Conservation (phyloP, 768 basidiomycete species). For the Collybiopsis confluens region DNA sequence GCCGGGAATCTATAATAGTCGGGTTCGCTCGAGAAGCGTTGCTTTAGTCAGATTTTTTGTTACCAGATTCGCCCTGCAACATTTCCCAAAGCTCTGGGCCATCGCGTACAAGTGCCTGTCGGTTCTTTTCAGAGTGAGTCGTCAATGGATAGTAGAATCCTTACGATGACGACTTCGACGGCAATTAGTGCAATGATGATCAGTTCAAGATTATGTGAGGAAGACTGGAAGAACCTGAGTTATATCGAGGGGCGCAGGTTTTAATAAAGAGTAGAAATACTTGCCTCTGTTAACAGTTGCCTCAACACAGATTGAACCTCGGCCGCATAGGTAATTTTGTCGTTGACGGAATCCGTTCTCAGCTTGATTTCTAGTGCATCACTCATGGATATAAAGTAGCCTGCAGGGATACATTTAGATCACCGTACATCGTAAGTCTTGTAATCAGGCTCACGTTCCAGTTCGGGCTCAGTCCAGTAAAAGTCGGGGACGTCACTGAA, state of each 20-base stretch:
- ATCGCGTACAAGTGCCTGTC: constrained; percentile 70
- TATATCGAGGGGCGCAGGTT: neutral
- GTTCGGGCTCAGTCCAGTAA: constrained; percentile 90
- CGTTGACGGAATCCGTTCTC: constrained; percentile 78
- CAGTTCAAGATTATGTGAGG: constrained; percentile 88
- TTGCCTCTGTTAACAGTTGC: constrained; percentile 83
- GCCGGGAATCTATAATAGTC: too few species aligned
- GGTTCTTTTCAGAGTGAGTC: neutral
- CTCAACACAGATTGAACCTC: constrained; percentile 87
- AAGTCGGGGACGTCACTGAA: constrained; percentile 88
- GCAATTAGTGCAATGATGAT: constrained; percentile 94
- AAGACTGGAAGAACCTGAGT: constrained; percentile 52
- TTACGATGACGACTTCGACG: constrained; percentile 88
- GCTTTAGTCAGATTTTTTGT: too few species aligned
- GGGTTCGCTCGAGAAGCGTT: too few species aligned
- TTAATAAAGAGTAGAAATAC: constrained; percentile 3
- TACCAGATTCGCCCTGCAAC: constrained; percentile 10
- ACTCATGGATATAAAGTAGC: constrained; percentile 81
- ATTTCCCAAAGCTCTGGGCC: constrained; percentile 74
- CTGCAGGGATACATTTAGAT: constrained; percentile 26
- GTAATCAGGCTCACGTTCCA: constrained; percentile 69
- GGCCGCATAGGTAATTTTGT: constrained; percentile 88
- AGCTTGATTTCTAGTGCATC: constrained; percentile 82
- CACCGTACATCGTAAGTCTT: neutral
- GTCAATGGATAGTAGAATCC: constrained; percentile 19